Conservation (phyloP, 1,284 basidiomycete genomes). For the Cutaneotrichosporon spelunceum region DNA sequence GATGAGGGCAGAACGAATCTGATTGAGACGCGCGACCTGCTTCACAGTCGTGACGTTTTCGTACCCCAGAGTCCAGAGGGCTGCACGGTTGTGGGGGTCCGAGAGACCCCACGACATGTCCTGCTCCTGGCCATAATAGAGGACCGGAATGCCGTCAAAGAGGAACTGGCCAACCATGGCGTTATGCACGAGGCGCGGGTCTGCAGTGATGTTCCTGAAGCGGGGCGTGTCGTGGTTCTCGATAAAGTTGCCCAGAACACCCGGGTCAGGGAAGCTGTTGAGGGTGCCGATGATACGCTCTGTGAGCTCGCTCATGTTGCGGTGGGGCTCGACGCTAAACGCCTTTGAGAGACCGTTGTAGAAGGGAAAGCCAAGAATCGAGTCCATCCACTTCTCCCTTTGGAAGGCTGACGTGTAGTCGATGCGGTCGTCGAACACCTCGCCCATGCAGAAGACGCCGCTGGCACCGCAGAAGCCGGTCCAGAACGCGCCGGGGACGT, state of each 20-base stretch:
- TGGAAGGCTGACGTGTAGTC: constrained; percentile 45
- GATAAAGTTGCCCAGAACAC: constrained; percentile 70
- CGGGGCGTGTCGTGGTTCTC: constrained; percentile 79
- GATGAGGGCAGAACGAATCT: constrained; percentile 68
- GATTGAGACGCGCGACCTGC: constrained; percentile 63
- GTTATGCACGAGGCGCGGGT: constrained; percentile 54
- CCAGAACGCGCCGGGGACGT: constrained; percentile 47
- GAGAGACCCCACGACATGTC: constrained; percentile 57
- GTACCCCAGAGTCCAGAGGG: constrained; percentile 65
- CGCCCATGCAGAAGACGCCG: constrained; percentile 78
- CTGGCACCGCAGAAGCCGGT: constrained; percentile 62
- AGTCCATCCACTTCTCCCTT: constrained; percentile 45
- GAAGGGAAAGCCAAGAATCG: constrained; percentile 60
- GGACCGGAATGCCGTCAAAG: constrained; percentile 67
- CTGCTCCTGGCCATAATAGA: constrained; percentile 71
- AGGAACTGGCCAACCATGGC: constrained; percentile 66
- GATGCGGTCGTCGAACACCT: constrained; percentile 64
- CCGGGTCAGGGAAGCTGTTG: constrained; percentile 54
- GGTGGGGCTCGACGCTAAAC: constrained; percentile 57
- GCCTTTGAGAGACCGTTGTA: constrained; percentile 63
- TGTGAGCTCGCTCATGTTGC: constrained; percentile 62
- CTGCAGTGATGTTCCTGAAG: constrained; percentile 60
- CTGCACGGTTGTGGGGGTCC: constrained; percentile 71
- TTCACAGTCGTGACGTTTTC: constrained; percentile 58
- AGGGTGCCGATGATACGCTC: constrained; percentile 60